Percentiles rank a stretch among this genome's conserved stretches.
Evolutionary conservation across 1,284 basidiomycete species (phyloP).

Genomic region (Marasmius tenuissimus): DNA sequence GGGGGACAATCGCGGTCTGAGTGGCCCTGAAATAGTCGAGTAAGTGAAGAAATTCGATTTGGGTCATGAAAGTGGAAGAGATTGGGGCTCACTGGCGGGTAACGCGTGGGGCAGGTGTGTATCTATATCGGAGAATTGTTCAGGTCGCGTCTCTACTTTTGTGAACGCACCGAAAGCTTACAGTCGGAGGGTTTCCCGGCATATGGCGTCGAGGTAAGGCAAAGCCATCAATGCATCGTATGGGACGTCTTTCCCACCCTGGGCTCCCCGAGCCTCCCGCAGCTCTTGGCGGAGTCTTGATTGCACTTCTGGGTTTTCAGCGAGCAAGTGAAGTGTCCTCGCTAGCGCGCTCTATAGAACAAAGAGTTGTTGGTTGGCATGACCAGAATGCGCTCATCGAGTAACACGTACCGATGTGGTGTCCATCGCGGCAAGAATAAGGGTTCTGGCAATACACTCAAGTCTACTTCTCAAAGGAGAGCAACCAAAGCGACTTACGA

Average conservation of each 20-base stretch:
- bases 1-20: constrained; percentile 20
- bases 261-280: constrained; percentile 9
- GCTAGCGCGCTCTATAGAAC: constrained; percentile 18
- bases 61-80: background rate
- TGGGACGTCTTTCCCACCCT: constrained; percentile 13
- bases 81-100: constrained; percentile 9
- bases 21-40: constrained; percentile 11
- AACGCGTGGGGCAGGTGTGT: constrained; percentile 17
- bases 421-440: constrained; percentile 31
- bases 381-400: too few relatives aligned
- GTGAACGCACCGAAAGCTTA: background rate
- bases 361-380: background rate
- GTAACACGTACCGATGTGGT: constrained; percentile 22
- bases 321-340: constrained; percentile 22
- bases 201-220: constrained; percentile 34
- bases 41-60: background rate
- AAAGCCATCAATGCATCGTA: constrained; percentile 31
- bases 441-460: constrained; percentile 16
- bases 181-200: constrained; percentile 31
- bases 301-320: constrained; percentile 21
- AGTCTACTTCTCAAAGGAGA: background rate
- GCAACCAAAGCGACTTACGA: constrained; percentile 6
- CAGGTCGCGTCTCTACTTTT: background rate
- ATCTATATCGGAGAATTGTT: constrained; percentile 3
- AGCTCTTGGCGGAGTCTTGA: constrained; percentile 24